A percentile compares a stretch with the other conserved stretches of the same genome.
Evolutionary conservation across 2,329 filamentous ascomycete genomes (phyloP).

Genomic region (Geosmithia putterillii): DNA sequence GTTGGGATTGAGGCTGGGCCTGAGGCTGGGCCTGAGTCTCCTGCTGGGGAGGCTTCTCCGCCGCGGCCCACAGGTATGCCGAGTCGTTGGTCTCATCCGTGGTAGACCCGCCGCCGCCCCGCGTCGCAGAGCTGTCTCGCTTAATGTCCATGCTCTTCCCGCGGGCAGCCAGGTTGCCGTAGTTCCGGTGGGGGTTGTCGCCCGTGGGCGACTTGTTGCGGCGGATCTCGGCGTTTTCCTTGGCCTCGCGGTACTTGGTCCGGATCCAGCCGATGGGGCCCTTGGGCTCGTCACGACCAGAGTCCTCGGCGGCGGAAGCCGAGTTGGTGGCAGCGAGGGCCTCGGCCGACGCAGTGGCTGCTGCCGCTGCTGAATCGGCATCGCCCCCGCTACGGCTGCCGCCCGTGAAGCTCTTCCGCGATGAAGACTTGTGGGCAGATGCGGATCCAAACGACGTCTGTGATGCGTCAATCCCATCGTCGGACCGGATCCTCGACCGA

Average conservation of each 20-base stretch:
- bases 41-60: background rate
- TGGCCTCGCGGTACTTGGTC: conserved; percentile 47
- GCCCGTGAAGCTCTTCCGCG: conserved; percentile 35
- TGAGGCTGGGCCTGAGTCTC: background rate
- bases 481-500: conserved; percentile 39
- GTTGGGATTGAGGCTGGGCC: background rate
- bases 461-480: conserved; percentile 52
- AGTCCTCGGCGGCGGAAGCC: background rate
- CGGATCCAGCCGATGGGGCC: conserved; percentile 46
- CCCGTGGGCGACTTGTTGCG: conserved; percentile 44
- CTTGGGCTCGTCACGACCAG: conserved; percentile 31
- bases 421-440: conserved; percentile 19
- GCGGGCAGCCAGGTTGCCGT: conserved; percentile 16
- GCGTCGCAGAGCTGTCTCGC: too few relatives aligned
- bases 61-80: background rate
- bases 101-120: background rate
- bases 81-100: too few relatives aligned
- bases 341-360: background rate
- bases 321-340: background rate
- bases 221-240: conserved; percentile 41
- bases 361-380: background rate
- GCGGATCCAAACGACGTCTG: conserved; percentile 57
- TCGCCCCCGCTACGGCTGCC: too few relatives aligned
- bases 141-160: conserved; percentile 36
- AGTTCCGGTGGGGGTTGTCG: conserved; percentile 7